Base-by-base conservation (phyloP, 2,329 filamentous ascomycete genomes). In the Pseudogymnoascus sp. region DNA sequence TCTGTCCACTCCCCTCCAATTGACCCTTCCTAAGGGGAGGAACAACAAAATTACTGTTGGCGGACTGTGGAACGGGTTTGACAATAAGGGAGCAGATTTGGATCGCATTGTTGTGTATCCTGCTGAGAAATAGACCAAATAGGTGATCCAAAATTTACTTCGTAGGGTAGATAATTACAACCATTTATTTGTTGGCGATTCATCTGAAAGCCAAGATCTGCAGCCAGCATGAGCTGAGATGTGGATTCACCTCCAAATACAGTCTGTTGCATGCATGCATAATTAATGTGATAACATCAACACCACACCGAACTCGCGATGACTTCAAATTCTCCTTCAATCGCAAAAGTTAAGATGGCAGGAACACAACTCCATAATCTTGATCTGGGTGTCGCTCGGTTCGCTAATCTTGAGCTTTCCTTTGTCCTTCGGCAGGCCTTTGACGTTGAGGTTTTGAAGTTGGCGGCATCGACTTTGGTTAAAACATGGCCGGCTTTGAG, bases 61-160 rank as follows among this genome's bases (percentile, higher is more conserved):
- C 0, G 84, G 84, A 0, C 65, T 86, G 53, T 77, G 72, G 59
- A 86, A 87, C 63, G 83, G 83, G 0, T 75, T 82, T 56, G 80
- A 83, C 63, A 76, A 78, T 17, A 84, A 82, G 70, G 83, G 83
- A 0, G 83, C 82, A 0, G 84, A 87, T 68, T 68, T 87, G 21
- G 84, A 87, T 66, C 76, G 78, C 13, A 81, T 87, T 67, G 77
- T 86, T 1, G 84, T 87, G 0, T 86, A 86, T 70, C 83, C 83
- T 0, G 75, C 82, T 0, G 83, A 86, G 71, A 65, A 67, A 23
- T 69, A 63, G 35, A 33, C 7, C 7, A 9, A 31, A 7, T 31
- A 31, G 6, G 29, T 31, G 35, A 2, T n/a, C n/a, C n/a, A n/a
- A n/a, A n/a, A n/a, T 38, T 38, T n/a, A n/a, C n/a, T 40, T 17